These are phyloP conservation scores for Lipomyces yamadae DNA, from an alignment of 805 yeast genomes.

Conservation along the genomic window DNA sequence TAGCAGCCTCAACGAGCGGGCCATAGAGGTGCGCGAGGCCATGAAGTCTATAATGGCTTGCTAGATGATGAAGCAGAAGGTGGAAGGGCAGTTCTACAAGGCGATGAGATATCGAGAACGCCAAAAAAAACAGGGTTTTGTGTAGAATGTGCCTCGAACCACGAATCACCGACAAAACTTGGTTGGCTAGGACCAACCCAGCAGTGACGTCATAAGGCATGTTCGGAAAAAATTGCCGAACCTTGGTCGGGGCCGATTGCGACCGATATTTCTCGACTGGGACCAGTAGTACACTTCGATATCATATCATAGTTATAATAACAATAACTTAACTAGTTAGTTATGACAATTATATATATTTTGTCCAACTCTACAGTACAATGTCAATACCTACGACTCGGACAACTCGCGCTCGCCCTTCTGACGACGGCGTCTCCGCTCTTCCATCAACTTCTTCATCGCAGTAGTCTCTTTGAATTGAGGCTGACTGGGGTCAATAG, in stretches of 20 bases:
- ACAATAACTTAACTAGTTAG: neutral
- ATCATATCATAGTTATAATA: too few relatives aligned
- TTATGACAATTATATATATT: neutral
- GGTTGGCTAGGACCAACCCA: too few relatives aligned
- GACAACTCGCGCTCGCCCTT: neutral
- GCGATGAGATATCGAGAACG: neutral
- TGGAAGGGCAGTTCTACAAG: neutral
- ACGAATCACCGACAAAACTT: too few relatives aligned
- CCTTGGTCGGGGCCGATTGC: too few relatives aligned
- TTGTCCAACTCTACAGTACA: neutral
- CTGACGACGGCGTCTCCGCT: conserved; percentile 53
- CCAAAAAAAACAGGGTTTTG: neutral
- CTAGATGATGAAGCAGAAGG: neutral
- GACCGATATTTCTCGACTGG: too few relatives aligned
- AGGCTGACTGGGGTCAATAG: conserved; percentile 92
- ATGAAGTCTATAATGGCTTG: neutral
- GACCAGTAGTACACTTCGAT: too few relatives aligned
- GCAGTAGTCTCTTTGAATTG: conserved; percentile 86
- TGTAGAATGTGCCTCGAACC: too few relatives aligned
- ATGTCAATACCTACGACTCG: neutral
- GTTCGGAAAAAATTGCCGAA: too few relatives aligned
- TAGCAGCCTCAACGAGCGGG: neutral
- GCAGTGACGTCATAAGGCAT: too few relatives aligned
- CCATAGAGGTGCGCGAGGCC: neutral
- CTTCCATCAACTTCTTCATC: conserved; percentile 80